Evolutionary conservation across 2,329 filamentous ascomycete genomes (phyloP).

Genomic region (Fusarium neocosmosporiellum): DNA sequence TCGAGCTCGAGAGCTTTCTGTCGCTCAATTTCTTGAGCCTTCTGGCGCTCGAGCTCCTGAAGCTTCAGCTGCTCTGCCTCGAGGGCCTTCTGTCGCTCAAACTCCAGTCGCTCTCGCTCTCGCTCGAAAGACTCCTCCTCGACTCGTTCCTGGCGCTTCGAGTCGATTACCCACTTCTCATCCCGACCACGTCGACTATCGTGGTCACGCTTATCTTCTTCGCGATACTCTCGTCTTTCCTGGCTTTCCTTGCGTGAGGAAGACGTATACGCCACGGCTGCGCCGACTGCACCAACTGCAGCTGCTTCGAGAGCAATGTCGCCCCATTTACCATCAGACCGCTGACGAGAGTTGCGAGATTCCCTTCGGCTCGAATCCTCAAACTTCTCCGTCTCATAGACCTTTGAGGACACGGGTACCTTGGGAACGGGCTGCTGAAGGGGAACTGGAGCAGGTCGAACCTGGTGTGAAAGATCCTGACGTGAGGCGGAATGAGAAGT

Average conservation of each 20-base stretch:
- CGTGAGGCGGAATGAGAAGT: slow-evolving; percentile 60
- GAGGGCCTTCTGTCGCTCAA: slow-evolving; percentile 30
- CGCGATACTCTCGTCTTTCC: slow-evolving; percentile 27
- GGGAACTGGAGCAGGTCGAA: slow-evolving; percentile 70
- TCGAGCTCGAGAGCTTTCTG: not conserved
- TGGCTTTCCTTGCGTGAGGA: slow-evolving; percentile 35
- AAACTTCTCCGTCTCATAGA: slow-evolving; percentile 68
- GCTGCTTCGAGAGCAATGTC: slow-evolving; percentile 60
- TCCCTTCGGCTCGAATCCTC: slow-evolving; percentile 52
- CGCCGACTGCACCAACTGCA: slow-evolving; percentile 61
- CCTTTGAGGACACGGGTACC: slow-evolving; percentile 74
- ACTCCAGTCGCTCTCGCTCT: slow-evolving; percentile 35
- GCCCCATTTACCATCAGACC: slow-evolving; percentile 55
- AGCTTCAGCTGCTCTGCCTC: slow-evolving; percentile 33
- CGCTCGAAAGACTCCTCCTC: slow-evolving; percentile 29
- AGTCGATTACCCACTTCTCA: slow-evolving; percentile 31
- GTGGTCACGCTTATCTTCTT: slow-evolving; percentile 33
- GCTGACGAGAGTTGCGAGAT: slow-evolving; percentile 43
- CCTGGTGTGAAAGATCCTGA: slow-evolving; percentile 53
- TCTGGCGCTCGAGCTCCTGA: slow-evolving; percentile 36
- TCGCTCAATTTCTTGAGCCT: slow-evolving; percentile 21
- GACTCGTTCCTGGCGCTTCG: slow-evolving; percentile 28
- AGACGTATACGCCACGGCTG: slow-evolving; percentile 43
- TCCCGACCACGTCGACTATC: slow-evolving; percentile 22
- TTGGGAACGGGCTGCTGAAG: slow-evolving; percentile 90